A percentile compares a stretch with the other conserved stretches of the same genome.
phyloP scores from a whole-genome alignment of 371 early-diverging fungal species.

The Saksenaea vasiformis region DNA sequence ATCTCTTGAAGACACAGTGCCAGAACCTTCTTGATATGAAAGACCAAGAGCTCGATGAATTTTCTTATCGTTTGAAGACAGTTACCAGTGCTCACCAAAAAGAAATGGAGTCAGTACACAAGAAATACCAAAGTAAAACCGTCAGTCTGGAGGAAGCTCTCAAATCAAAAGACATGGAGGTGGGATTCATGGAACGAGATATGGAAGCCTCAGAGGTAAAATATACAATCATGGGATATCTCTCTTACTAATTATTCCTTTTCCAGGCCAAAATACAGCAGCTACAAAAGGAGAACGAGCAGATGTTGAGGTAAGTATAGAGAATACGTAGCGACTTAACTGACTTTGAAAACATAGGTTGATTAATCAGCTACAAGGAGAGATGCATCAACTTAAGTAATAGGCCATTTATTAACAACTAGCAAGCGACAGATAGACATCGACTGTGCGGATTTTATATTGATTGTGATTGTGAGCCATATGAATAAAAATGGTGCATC shows the following conservation, averaged over 20 bases:
- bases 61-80: conserved; percentile 41
- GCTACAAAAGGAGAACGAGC: conserved; percentile 40
- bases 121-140: conserved; percentile 36
- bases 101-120: conserved; percentile 41
- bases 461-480: not conserved
- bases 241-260: conserved; percentile 4
- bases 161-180: conserved; percentile 42
- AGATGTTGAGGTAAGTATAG: conserved; percentile 47
- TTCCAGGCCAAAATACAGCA: conserved; percentile 33
- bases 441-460: not conserved
- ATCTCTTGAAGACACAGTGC: conserved; percentile 42
- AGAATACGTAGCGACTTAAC: not conserved
- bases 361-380: conserved; percentile 43
- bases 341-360: conserved; percentile 24
- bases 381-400: conserved; percentile 15
- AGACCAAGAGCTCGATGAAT: conserved; percentile 47
- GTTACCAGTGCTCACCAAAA: conserved; percentile 41
- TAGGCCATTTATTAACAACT: no score
- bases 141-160: conserved; percentile 32
- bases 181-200: conserved; percentile 43
- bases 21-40: conserved; percentile 48
- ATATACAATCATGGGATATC: conserved; percentile 6
- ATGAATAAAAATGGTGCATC: not conserved
- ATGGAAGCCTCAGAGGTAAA: conserved; percentile 52
- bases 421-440: not conserved